Conservation (phyloP, 805 yeast genomes). For the Tetrapisispora nanseiensis region DNA sequence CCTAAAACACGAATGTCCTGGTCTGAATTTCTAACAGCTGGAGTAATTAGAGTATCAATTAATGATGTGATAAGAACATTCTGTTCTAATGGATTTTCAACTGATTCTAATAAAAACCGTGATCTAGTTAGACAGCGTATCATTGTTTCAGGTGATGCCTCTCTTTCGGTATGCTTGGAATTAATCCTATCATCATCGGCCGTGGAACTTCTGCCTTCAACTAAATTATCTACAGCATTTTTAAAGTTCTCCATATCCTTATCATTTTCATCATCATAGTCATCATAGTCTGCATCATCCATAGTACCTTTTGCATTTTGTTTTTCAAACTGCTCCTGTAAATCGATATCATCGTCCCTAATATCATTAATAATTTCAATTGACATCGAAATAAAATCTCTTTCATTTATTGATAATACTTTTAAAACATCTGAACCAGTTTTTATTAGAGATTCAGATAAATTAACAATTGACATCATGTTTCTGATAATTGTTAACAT, state of each 20-base stretch:
- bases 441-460: conserved; percentile 45
- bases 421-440: conserved; percentile 56
- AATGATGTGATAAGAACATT: conserved; percentile 60
- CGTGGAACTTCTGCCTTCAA: conserved; percentile 16
- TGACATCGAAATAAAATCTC: conserved; percentile 74
- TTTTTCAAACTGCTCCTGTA: conserved; percentile 26
- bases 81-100: conserved; percentile 52
- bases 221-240: conserved; percentile 36
- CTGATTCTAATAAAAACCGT: conserved; percentile 57
- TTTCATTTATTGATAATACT: conserved; percentile 64
- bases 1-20: conserved; percentile 54
- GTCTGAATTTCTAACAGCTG: conserved; percentile 58
- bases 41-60: conserved; percentile 66
- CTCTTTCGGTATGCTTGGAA: conserved; percentile 25
- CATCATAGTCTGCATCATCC: too few species aligned
- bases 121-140: conserved; percentile 60
- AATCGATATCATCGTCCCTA: conserved; percentile 50
- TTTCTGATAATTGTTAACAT: conserved; percentile 53
- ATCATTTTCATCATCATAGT: conserved; percentile 15
- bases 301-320: conserved; percentile 6
- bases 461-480: conserved; percentile 46
- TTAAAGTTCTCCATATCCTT: conserved; percentile 36
- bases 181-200: conserved; percentile 12
- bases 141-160: conserved; percentile 35
- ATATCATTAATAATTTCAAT: conserved; percentile 82